Evolutionary conservation across 257 asterid species (phyloP).

Genomic region (Verbena officinalis): DNA sequence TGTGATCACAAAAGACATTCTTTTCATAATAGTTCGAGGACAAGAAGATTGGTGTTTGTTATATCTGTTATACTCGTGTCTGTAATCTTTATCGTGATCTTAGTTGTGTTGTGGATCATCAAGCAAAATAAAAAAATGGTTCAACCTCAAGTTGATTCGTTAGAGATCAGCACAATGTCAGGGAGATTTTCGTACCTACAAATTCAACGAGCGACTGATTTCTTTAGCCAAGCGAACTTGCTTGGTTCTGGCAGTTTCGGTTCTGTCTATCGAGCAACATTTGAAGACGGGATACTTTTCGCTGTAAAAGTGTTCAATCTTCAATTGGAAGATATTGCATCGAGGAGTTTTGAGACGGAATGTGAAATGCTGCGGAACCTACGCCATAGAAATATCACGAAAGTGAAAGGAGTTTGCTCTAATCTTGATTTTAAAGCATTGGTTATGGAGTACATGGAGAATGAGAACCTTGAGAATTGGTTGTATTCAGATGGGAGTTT

Average conservation of each 20-base stretch:
- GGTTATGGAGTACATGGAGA: too few relatives aligned
- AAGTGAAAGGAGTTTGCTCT: slow-evolving; percentile 31
- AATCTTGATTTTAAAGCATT: slow-evolving; percentile 35
- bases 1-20: too few relatives aligned
- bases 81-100: not conserved
- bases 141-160: too few relatives aligned
- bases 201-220: slow-evolving; percentile 33
- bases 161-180: too few relatives aligned
- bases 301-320: slow-evolving; percentile 39
- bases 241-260: slow-evolving; percentile 35
- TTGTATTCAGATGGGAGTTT: slow-evolving; percentile 10
- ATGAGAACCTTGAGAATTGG: slow-evolving; percentile 37
- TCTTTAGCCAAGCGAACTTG: slow-evolving; percentile 27
- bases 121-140: not conserved
- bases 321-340: slow-evolving; percentile 5
- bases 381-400: slow-evolving; percentile 32
- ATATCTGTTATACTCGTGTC: not conserved
- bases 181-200: too few relatives aligned
- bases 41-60: not conserved
- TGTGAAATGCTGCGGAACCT: slow-evolving; percentile 28
- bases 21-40: too few relatives aligned
- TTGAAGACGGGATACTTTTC: slow-evolving; percentile 9
- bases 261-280: slow-evolving; percentile 26
- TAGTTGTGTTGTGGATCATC: slow-evolving; percentile 1
- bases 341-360: slow-evolving; percentile 33